phyloP scores from a whole-genome alignment of 352 stramenopile genomes.

The Aphanomyces cochlioides region DNA sequence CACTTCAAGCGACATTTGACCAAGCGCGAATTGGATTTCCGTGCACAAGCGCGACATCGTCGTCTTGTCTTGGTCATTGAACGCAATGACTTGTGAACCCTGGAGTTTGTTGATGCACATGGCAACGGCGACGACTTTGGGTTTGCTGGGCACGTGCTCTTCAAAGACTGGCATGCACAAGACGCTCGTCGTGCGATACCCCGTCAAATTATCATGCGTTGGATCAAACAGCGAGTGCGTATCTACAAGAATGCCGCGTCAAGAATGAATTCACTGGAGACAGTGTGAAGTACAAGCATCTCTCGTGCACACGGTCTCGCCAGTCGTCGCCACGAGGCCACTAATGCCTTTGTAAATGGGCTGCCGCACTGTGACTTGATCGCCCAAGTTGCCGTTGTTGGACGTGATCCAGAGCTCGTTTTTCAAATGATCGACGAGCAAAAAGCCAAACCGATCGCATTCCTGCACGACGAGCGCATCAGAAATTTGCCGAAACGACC shows the following conservation, averaged over 20 bases:
- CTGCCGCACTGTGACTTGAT: slow-evolving; percentile 47
- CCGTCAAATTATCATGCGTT: slow-evolving; percentile 58
- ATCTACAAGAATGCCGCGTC: slow-evolving; percentile 29
- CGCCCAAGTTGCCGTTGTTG: slow-evolving; percentile 37
- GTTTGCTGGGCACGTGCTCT: slow-evolving; percentile 50
- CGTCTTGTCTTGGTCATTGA: slow-evolving; percentile 44
- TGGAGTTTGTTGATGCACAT: slow-evolving; percentile 87
- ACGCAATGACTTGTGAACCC: slow-evolving; percentile 42
- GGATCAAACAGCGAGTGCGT: slow-evolving; percentile 55
- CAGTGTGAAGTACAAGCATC: slow-evolving; percentile 41
- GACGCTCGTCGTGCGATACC: slow-evolving; percentile 63
- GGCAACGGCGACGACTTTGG: slow-evolving; percentile 60
- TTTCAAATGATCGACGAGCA: slow-evolving; percentile 61
- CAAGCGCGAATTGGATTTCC: slow-evolving; percentile 64
- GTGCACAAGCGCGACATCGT: slow-evolving; percentile 57
- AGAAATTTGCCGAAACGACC: background rate
- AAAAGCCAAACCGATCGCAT: slow-evolving; percentile 59
- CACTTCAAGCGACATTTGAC: slow-evolving; percentile 56
- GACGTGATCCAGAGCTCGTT: slow-evolving; percentile 69
- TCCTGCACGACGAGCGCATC: slow-evolving; percentile 14
- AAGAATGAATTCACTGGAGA: background rate
- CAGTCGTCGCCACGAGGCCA: slow-evolving; percentile 49
- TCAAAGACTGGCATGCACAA: slow-evolving; percentile 66
- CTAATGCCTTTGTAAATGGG: slow-evolving; percentile 62
- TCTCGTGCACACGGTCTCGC: slow-evolving; percentile 45